These are phyloP conservation scores for Globisporangium splendens DNA, from an alignment of 352 stramenopile species.

Conservation along the genomic window DNA sequence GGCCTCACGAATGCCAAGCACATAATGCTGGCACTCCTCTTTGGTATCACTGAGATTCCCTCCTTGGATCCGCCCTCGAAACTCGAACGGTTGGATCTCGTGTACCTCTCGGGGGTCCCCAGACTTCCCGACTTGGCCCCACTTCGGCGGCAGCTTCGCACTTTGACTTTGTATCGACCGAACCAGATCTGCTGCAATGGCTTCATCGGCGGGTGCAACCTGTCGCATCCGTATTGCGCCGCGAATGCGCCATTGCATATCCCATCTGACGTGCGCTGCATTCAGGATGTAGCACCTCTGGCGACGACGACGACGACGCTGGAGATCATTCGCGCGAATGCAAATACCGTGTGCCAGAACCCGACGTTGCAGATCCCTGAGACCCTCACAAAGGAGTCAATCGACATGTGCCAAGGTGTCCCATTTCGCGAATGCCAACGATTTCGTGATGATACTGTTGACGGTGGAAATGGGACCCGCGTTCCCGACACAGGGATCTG, in stretches of 20 bases:
- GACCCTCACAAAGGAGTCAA: not conserved
- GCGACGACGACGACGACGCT: not conserved
- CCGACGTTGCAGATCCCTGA: slow-evolving; percentile 2
- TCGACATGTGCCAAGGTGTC: slow-evolving; percentile 7
- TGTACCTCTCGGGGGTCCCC: slow-evolving; percentile 9
- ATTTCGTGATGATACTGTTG: not conserved
- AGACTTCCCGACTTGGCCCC: slow-evolving; percentile 21
- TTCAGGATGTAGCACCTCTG: not conserved
- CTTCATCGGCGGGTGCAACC: slow-evolving; percentile 21
- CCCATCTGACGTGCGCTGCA: not conserved
- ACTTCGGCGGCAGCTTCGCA: slow-evolving; percentile 12
- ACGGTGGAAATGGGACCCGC: not conserved
- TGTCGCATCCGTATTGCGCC: slow-evolving; percentile 1
- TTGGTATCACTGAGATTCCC: slow-evolving; percentile 14
- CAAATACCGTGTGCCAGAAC: not conserved
- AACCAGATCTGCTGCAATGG: slow-evolving; percentile 30
- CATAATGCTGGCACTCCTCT: slow-evolving; percentile 20
- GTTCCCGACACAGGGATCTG: slow-evolving; percentile 2
- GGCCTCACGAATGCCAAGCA: slow-evolving; percentile 31
- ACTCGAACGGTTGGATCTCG: slow-evolving; percentile 24
- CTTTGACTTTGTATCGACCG: slow-evolving; percentile 17
- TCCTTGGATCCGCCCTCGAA: slow-evolving; percentile 14
- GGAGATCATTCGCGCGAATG: slow-evolving; percentile 1
- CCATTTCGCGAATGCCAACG: slow-evolving; percentile 7
- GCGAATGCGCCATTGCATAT: not conserved